Conservation (phyloP, 768 basidiomycete genomes). For the Nidularia sp. region DNA sequence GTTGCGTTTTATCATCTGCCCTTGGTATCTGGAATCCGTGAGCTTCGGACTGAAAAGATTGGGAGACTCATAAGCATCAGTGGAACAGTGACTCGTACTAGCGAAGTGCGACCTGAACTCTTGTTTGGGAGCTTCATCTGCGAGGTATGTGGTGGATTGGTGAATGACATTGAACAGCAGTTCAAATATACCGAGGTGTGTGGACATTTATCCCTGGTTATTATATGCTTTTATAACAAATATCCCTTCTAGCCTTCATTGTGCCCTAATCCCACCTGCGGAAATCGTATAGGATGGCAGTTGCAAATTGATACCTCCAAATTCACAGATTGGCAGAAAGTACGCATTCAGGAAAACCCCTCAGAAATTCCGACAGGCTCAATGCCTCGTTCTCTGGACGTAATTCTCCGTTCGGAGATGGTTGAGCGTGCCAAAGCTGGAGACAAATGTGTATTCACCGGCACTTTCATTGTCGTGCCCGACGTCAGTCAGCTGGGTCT, state of each 20-base stretch:
- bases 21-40: slow-evolving; percentile 90
- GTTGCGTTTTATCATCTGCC: slow-evolving; percentile 96
- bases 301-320: slow-evolving; percentile 94
- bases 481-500: slow-evolving; percentile 95
- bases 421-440: slow-evolving; percentile 99
- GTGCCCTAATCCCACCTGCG: slow-evolving; percentile 93
- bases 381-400: slow-evolving; percentile 96
- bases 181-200: slow-evolving; percentile 98
- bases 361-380: slow-evolving; percentile 98
- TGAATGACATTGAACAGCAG: slow-evolving; percentile 95
- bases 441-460: slow-evolving; percentile 97
- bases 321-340: slow-evolving; percentile 99
- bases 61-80: slow-evolving; percentile 93
- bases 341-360: slow-evolving; percentile 97
- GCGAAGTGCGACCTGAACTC: slow-evolving; percentile 94
- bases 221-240: slow-evolving; percentile 2
- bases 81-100: slow-evolving; percentile 96
- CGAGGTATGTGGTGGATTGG: slow-evolving; percentile 79
- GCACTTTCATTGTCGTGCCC: slow-evolving; percentile 97
- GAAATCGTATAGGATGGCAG: slow-evolving; percentile 87
- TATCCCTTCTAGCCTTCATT: slow-evolving; percentile 64
- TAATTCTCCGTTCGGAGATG: slow-evolving; percentile 90
- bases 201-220: background rate
- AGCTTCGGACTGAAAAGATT: slow-evolving; percentile 88
- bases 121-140: slow-evolving; percentile 93